These are phyloP conservation scores for Citrullus amarus DNA, from an alignment of 306 rosid genomes.

Conservation along the genomic window DNA sequence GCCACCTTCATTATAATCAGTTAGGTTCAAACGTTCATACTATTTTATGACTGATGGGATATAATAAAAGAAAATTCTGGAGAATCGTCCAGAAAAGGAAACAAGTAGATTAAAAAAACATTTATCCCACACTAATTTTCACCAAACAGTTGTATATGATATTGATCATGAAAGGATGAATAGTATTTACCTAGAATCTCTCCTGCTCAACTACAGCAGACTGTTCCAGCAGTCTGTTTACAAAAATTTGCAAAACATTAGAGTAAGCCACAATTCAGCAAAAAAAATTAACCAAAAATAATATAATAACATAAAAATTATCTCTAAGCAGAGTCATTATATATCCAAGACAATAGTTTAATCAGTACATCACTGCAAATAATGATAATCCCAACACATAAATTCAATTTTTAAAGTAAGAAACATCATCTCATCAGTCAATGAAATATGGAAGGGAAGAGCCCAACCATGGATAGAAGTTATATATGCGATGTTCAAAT, in stretches of 20 bases:
- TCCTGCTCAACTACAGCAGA: background rate
- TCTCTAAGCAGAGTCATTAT: background rate
- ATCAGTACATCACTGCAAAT: background rate
- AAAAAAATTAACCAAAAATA: background rate
- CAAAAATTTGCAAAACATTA: background rate
- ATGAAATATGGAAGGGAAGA: background rate
- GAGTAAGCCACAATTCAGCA: background rate
- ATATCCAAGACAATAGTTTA: background rate
- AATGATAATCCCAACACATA: background rate
- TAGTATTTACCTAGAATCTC: background rate
- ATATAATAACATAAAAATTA: background rate
- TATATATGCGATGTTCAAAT: background rate
- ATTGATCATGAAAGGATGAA: background rate
- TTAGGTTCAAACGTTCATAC: background rate
- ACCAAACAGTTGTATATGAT: background rate
- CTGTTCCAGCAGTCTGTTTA: conserved; percentile 1
- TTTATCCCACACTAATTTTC: background rate
- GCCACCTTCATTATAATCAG: background rate
- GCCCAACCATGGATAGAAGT: background rate
- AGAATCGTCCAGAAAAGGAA: background rate
- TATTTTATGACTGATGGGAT: background rate
- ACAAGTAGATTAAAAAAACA: background rate
- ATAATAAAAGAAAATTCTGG: background rate
- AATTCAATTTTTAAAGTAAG: background rate
- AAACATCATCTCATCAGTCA: background rate